These are phyloP conservation scores for Penicillium pulvis DNA, from an alignment of 495 filamentous ascomycete genomes.

Conservation along the genomic window DNA sequence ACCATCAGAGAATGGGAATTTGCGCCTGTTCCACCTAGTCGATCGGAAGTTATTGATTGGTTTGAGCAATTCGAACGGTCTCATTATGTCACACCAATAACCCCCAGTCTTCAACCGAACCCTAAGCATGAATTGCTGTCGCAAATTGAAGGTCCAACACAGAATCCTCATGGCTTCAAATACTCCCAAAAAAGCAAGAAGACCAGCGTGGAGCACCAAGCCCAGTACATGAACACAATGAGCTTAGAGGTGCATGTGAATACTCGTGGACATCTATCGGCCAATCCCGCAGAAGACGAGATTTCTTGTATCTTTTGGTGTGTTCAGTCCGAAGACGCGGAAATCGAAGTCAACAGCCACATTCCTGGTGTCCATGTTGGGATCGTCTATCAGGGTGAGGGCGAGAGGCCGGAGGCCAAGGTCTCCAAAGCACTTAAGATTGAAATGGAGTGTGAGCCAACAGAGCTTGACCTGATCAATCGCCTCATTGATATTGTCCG, in stretches of 20 bases:
- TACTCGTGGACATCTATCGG: constrained; percentile 74
- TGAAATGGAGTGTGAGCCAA: constrained; percentile 70
- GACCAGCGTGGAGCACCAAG: constrained; percentile 79
- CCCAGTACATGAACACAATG: constrained; percentile 96
- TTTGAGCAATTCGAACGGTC: constrained; percentile 42
- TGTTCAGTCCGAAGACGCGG: constrained; percentile 70
- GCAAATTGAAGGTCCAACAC: constrained; percentile 89
- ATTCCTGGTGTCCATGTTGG: constrained; percentile 63
- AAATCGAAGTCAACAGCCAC: constrained; percentile 52
- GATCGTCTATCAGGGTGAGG: constrained; percentile 43
- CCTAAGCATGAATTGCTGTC: constrained; percentile 55
- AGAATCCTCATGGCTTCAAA: constrained; percentile 82
- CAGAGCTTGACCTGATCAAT: constrained; percentile 82
- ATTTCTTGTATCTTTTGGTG: constrained; percentile 93
- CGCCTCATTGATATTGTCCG: constrained; percentile 85
- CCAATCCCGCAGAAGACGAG: constrained; percentile 88
- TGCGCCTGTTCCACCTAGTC: constrained; percentile 64
- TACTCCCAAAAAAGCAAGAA: constrained; percentile 78
- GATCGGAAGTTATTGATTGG: constrained; percentile 72
- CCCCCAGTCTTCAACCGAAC: constrained; percentile 5
- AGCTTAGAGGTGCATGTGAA: constrained; percentile 95
- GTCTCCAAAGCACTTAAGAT: constrained; percentile 50
- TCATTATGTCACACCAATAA: constrained; percentile 4
- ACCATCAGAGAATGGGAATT: constrained; percentile 44
- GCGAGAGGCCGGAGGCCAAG: constrained; percentile 51